Evolutionary conservation across 805 yeast genomes (phyloP), one percentile per base, ranked within the genome.

Genomic region (Saccharomycopsis selenospora): DNA sequence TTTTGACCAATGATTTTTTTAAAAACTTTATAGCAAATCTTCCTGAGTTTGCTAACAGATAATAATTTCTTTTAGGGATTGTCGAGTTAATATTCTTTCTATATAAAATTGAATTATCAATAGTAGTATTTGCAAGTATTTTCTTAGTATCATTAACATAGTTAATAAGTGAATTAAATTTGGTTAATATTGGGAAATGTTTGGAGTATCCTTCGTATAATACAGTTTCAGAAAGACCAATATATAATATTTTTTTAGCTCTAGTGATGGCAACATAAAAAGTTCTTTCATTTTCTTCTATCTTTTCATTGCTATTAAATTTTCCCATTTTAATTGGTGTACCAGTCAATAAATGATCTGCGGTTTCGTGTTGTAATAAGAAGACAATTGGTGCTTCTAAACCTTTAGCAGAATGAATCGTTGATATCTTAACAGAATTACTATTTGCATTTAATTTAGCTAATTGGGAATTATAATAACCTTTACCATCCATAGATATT

Each of bases 341-440:
- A n/a, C n/a, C n/a, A n/a, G n/a, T n/a, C n/a, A n/a, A n/a, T n/a
- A n/a, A n/a, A n/a, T n/a, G n/a, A n/a, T n/a, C n/a, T n/a, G n/a
- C 4, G 47, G 44, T 20, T 13, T 20, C 22, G 28, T 17, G 17
- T 8, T 14, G 26, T n/a, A 42, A 22, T n/a, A 42, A 11, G 17
- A 44, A 44, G 11, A 81, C 87, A 10, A 82, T 68, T 0, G 89
- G 88, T 56, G 78, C 82, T 53, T 84, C 89, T 3, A 82, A 61
- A 0, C 93, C 91, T 56, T 85, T 85, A 1, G 90, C 79, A 0
- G 85, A 70, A 61, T 85, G 91, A 1, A 85, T 75, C 0, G 91
- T 85, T 0, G 88, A 78, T 1, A 83, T 55, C 45, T 77, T 78
- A 4, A 83, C 65, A 14, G 69, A 59, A 36, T 61, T 51, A 51